Percentiles rank a stretch among this genome's conserved stretches.
Conservation (phyloP, 805 yeast species). For the Priceomyces haplophilus region DNA sequence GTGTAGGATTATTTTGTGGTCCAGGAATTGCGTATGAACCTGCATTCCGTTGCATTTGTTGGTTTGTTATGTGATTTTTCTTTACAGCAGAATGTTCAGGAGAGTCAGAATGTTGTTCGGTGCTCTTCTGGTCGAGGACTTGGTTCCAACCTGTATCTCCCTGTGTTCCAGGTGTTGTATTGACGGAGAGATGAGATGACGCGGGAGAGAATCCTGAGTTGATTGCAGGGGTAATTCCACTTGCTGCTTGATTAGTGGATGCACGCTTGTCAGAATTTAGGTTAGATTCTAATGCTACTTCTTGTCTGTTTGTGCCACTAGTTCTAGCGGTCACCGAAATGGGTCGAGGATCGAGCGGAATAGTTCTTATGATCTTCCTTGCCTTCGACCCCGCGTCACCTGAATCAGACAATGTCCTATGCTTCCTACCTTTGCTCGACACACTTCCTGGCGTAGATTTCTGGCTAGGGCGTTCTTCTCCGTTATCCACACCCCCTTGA, state of each 20-base stretch:
- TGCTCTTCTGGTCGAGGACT: not conserved
- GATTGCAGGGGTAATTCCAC: not conserved
- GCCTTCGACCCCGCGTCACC: conserved; percentile 70
- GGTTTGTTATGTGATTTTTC: conserved; percentile 3
- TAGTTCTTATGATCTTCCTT: conserved; percentile 68
- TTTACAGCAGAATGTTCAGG: not conserved
- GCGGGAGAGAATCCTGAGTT: not conserved
- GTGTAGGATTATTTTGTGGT: not conserved
- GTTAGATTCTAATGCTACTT: conserved; percentile 29
- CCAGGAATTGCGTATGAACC: not conserved
- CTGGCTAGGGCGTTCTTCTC: conserved; percentile 17
- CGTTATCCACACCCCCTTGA: conserved; percentile 23
- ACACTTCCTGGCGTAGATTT: conserved; percentile 40
- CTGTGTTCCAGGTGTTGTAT: not conserved
- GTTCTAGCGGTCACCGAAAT: conserved; percentile 45
- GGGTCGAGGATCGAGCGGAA: conserved; percentile 83
- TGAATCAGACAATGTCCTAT: conserved; percentile 51
- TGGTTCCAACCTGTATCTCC: not conserved
- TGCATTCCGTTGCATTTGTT: not conserved
- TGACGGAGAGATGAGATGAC: not conserved
- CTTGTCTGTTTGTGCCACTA: conserved; percentile 29
- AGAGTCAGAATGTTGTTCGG: not conserved
- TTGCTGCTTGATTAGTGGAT: conserved; percentile 3
- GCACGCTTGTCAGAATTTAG: conserved; percentile 12
- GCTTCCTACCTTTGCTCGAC: conserved; percentile 35